Conservation (phyloP, 768 basidiomycete species). For the Mycena vulgaris region DNA sequence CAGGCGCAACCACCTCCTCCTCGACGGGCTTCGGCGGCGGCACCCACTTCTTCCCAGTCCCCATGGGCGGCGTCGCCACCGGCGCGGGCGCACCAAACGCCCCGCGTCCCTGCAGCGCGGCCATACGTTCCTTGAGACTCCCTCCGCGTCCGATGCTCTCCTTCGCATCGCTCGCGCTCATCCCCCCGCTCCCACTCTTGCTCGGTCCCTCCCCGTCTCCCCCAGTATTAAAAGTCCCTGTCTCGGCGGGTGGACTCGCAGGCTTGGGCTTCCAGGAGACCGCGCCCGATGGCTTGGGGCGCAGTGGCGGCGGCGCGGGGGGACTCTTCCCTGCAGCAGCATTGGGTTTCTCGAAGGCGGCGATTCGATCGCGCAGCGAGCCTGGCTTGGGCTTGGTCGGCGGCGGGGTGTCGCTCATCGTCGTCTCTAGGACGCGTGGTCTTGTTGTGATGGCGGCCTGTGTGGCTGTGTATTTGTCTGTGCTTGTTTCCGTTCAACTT, state of each 20-base stretch:
- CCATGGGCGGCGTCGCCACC: conserved; percentile 70
- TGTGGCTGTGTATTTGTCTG: neutral
- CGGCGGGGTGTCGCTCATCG: conserved; percentile 73
- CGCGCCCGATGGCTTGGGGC: conserved; percentile 75
- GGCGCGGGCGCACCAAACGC: conserved; percentile 80
- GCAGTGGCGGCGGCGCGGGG: conserved; percentile 64
- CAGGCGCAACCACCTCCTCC: conserved; percentile 70
- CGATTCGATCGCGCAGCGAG: conserved; percentile 90
- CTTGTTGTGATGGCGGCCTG: neutral
- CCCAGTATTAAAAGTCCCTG: conserved; percentile 12
- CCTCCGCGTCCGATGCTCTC: conserved; percentile 84
- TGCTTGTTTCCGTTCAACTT: neutral
- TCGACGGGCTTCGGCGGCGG: conserved; percentile 68
- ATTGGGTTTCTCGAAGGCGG: conserved; percentile 85
- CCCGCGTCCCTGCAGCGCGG: conserved; percentile 88
- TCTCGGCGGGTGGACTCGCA: conserved; percentile 64
- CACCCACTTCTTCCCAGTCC: conserved; percentile 88
- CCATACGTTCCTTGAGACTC: conserved; percentile 95
- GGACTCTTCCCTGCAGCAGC: conserved; percentile 52
- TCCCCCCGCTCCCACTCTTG: conserved; percentile 57
- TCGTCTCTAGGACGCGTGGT: neutral
- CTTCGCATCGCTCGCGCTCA: conserved; percentile 91
- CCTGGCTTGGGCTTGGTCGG: conserved; percentile 79
- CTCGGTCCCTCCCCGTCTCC: conserved; percentile 41
- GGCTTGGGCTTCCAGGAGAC: conserved; percentile 82